Evolutionary conservation across 1,284 basidiomycete genomes (phyloP).

Genomic region (Tilletia walkeri): DNA sequence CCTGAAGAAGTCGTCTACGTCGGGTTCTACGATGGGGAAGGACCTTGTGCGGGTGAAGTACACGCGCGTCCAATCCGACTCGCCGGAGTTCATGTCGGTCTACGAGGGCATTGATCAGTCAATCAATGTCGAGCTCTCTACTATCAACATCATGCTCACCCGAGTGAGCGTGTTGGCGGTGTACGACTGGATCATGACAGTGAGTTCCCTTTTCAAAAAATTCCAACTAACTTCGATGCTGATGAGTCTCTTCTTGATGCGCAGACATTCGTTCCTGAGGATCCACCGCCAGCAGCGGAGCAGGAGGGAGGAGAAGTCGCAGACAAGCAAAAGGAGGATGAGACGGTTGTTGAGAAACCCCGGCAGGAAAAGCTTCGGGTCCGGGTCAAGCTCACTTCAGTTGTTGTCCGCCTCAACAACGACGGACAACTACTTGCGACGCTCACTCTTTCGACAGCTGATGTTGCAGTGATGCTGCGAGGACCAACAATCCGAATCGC

Average conservation of each 20-base stretch:
- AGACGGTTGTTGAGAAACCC: slow-evolving; percentile 28
- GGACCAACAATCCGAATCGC: slow-evolving; percentile 75
- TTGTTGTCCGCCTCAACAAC: slow-evolving; percentile 81
- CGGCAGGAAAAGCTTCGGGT: slow-evolving; percentile 72
- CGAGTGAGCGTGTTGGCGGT: slow-evolving; percentile 87
- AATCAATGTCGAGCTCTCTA: slow-evolving; percentile 84
- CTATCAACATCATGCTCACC: slow-evolving; percentile 83
- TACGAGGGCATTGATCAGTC: slow-evolving; percentile 87
- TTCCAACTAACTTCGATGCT: not conserved
- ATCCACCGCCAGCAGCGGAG: not conserved
- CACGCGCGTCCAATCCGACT: slow-evolving; percentile 74
- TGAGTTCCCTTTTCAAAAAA: slow-evolving; percentile 61
- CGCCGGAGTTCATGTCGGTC: slow-evolving; percentile 78
- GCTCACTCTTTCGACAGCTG: slow-evolving; percentile 84
- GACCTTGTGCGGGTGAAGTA: slow-evolving; percentile 79
- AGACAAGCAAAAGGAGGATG: slow-evolving; percentile 19
- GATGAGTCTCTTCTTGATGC: not conserved
- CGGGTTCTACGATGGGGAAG: slow-evolving; percentile 17
- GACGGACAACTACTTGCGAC: slow-evolving; percentile 74
- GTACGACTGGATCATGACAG: slow-evolving; percentile 98
- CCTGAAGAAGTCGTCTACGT: slow-evolving; percentile 8
- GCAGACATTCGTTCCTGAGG: slow-evolving; percentile 16
- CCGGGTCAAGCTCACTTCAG: slow-evolving; percentile 78
- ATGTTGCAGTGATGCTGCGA: slow-evolving; percentile 76
- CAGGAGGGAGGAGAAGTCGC: not conserved